phyloP scores from a whole-genome alignment of 2,329 filamentous ascomycete species.

The Sclerotinia minor region DNA sequence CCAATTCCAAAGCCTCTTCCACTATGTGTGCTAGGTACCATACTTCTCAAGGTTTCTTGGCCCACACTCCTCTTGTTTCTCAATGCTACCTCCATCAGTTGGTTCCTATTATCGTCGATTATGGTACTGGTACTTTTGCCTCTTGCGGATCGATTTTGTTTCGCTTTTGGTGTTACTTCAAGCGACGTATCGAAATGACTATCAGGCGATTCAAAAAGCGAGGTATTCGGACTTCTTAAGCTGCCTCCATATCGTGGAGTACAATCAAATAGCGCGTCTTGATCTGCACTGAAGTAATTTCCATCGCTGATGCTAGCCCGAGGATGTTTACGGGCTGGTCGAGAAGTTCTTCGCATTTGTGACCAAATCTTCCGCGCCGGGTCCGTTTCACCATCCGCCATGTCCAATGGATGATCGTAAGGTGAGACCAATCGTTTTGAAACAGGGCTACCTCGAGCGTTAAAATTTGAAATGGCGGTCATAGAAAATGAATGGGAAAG shows the following conservation, averaged over 20 bases:
- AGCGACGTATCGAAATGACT: conserved; percentile 27
- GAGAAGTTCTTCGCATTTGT: conserved; percentile 39
- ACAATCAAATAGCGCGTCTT: conserved; percentile 1
- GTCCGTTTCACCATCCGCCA: conserved; percentile 32
- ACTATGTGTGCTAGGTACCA: conserved; percentile 32
- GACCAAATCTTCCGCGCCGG: conserved; percentile 41
- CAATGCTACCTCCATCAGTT: conserved; percentile 31
- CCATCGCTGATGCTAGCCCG: conserved; percentile 33
- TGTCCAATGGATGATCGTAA: conserved; percentile 20
- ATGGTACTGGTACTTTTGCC: neutral
- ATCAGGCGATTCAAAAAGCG: conserved; percentile 23
- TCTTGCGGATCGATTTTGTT: neutral
- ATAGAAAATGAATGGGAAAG: conserved; percentile 21
- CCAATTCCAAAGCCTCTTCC: conserved; percentile 10
- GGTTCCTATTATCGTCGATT: conserved; percentile 26
- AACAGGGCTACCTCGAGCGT: conserved; percentile 3
- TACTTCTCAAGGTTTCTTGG: conserved; percentile 33
- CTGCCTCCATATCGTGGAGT: neutral
- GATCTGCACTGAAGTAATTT: conserved; percentile 30
- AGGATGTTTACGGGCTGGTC: conserved; percentile 27
- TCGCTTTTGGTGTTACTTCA: conserved; percentile 16
- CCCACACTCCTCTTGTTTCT: conserved; percentile 35
- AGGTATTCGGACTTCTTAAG: neutral
- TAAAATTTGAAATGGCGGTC: conserved; percentile 19
- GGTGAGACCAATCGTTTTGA: conserved; percentile 2